Evolutionary conservation across 2,329 filamentous ascomycete species (phyloP), one percentile per base, ranked within the genome.

Genomic region (Verticillium nonalfalfae): DNA sequence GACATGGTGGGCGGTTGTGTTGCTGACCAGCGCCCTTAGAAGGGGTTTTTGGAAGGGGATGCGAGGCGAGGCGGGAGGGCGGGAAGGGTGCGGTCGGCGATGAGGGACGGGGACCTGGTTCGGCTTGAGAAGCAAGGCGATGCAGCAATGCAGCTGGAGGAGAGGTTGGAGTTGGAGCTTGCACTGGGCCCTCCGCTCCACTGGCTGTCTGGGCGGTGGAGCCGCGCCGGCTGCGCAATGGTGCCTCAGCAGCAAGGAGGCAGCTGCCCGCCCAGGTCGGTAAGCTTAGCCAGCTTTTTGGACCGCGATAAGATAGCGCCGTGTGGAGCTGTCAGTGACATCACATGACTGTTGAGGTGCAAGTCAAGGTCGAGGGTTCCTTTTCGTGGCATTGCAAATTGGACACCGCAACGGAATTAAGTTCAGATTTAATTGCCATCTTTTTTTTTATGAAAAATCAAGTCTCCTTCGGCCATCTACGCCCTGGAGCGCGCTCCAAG

Each of bases 401-500:
- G 3, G 26, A 26, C 26, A 26, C 26, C 26, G 4, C 26, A 26
- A 26, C 4, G 26, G 26, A 26, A 26, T 26, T 26, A 4, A 26
- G 7, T 36, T 36, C 35, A 5, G 13, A 36, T 36, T 36, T 36
- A 5, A 36, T 10, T 10, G 7, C 35, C 35, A 36, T 36, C 35
- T 36, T 36, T 3, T 9, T 36, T 9, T 13, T 3, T 2, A n/a
- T 18, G 2, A 50, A n/a, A 45, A 9, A 36, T 36, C 5, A 3
- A 36, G 26, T 36, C 9, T 9, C 35, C 35, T 36, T 36, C 35
- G 6, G 15, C 39, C 15, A n/a, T n/a, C 45, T 31, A 58, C 7
- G 57, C 21, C 57, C 71, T 67, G 55, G 63, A 61, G 66, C 81
- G 72, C 58, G 80, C 81, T 14, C 84, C 84, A 59, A 87, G 68